Percentiles rank a stretch among this genome's conserved stretches.
phyloP scores from a whole-genome alignment of 257 asterid genomes.

The Solanum dulcamara region DNA sequence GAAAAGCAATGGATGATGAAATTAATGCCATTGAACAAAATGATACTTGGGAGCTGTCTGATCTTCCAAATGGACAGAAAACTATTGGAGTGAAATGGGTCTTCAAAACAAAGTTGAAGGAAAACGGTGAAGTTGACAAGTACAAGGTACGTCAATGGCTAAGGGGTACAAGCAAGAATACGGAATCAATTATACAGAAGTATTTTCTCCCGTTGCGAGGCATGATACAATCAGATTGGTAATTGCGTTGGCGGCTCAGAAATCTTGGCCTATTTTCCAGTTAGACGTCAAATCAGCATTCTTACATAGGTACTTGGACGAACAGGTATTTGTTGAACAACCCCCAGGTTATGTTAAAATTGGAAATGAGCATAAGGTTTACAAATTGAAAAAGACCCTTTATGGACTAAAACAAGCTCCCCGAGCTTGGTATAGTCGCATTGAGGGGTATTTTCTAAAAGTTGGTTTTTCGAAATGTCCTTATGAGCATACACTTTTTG shows the following conservation, averaged over 20 bases:
- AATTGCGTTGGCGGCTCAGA: background rate
- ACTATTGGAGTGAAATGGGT: background rate
- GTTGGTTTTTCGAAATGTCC: background rate
- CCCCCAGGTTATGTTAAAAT: background rate
- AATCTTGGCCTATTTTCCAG: background rate
- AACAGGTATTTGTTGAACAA: background rate
- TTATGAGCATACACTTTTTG: background rate
- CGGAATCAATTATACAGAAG: background rate
- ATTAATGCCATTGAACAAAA: background rate
- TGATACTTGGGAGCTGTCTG: background rate
- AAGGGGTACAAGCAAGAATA: no score
- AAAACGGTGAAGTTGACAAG: background rate
- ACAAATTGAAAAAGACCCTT: background rate
- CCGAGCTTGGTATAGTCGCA: background rate
- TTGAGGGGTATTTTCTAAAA: background rate
- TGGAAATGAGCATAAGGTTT: background rate
- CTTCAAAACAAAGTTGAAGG: background rate
- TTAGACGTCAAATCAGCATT: background rate
- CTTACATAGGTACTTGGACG: background rate
- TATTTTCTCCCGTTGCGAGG: background rate
- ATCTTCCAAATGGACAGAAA: background rate
- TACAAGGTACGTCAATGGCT: background rate
- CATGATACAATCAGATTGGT: background rate
- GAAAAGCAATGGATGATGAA: background rate
- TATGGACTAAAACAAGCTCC: background rate